phyloP scores from a whole-genome alignment of 345 rosid species.

The Melaleuca quinquenervia region DNA sequence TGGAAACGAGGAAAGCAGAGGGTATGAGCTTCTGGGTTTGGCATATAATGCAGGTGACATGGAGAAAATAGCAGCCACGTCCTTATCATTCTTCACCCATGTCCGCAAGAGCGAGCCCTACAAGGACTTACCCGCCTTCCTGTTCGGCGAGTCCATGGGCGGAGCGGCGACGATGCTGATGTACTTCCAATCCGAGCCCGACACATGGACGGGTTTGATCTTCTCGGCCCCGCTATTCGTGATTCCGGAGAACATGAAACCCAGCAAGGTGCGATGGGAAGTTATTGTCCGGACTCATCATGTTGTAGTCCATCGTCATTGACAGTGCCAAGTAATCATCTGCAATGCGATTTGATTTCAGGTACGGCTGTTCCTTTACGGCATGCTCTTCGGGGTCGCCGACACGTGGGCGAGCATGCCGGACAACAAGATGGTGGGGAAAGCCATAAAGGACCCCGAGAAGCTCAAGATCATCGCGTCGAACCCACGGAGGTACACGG shows the following conservation, averaged over 20 bases:
- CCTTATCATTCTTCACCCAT: constrained; percentile 71
- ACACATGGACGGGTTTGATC: constrained; percentile 79
- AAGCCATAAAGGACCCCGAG: constrained; percentile 70
- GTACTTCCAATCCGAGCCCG: constrained; percentile 82
- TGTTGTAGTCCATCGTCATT: not conserved
- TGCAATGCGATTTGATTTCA: not conserved
- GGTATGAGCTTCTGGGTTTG: not conserved
- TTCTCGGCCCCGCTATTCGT: constrained; percentile 97
- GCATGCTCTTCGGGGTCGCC: constrained; percentile 78
- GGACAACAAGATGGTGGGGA: constrained; percentile 75
- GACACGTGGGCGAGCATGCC: constrained; percentile 98
- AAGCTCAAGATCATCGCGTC: constrained; percentile 80
- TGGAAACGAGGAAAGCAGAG: not conserved
- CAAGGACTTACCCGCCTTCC: constrained; percentile 65
- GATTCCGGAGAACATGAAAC: constrained; percentile 82
- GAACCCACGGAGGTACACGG: constrained; percentile 75
- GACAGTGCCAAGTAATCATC: not conserved
- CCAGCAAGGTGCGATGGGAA: constrained; percentile 26
- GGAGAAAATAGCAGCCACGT: constrained; percentile 81
- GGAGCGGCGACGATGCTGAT: constrained; percentile 74
- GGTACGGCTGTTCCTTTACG: constrained; percentile 51
- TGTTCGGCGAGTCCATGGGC: constrained; percentile 97
- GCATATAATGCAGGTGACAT: constrained; percentile 45
- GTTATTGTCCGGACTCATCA: not conserved
- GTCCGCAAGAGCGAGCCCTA: constrained; percentile 59